These are phyloP conservation scores for Croton setiger DNA, from an alignment of 441 rosid species.

Conservation along the genomic window DNA sequence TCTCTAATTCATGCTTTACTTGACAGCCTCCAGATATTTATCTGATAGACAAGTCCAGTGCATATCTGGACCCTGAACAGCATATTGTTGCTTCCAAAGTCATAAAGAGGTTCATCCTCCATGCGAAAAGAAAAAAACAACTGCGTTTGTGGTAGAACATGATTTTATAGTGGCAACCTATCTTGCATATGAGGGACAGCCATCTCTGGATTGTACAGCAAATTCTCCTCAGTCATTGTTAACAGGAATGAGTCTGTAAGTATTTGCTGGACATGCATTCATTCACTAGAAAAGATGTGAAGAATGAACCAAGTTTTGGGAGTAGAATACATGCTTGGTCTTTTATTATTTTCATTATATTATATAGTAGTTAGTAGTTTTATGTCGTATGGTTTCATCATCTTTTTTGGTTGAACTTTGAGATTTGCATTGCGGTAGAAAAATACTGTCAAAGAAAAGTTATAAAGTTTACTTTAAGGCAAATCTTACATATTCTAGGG, in stretches of 20 bases:
- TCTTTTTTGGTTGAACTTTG: no score
- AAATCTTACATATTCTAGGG: no score
- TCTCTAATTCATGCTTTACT: constrained; percentile 18
- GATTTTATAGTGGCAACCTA: constrained; percentile 96
- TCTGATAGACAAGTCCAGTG: constrained; percentile 95
- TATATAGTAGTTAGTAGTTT: neutral
- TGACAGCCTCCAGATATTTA: constrained; percentile 95
- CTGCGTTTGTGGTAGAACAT: constrained; percentile 96
- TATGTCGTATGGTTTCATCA: no score
- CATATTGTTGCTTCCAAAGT: constrained; percentile 96
- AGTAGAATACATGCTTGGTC: neutral
- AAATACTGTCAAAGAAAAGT: no score
- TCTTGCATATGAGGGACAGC: constrained; percentile 86
- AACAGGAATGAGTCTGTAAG: constrained; percentile 98
- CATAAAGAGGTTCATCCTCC: constrained; percentile 92
- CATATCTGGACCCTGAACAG: constrained; percentile 97
- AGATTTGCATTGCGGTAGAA: no score
- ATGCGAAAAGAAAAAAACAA: constrained; percentile 96
- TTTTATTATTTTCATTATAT: no score
- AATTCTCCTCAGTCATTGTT: constrained; percentile 87
- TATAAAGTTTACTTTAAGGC: no score
- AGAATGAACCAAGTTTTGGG: neutral
- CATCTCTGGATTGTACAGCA: constrained; percentile 82
- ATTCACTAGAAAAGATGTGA: neutral
- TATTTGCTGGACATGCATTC: neutral